A percentile compares a stretch with the other conserved stretches of the same genome.
Evolutionary conservation across 2,329 filamentous ascomycete genomes (phyloP).

Genomic region (Alternaria metachromatica): DNA sequence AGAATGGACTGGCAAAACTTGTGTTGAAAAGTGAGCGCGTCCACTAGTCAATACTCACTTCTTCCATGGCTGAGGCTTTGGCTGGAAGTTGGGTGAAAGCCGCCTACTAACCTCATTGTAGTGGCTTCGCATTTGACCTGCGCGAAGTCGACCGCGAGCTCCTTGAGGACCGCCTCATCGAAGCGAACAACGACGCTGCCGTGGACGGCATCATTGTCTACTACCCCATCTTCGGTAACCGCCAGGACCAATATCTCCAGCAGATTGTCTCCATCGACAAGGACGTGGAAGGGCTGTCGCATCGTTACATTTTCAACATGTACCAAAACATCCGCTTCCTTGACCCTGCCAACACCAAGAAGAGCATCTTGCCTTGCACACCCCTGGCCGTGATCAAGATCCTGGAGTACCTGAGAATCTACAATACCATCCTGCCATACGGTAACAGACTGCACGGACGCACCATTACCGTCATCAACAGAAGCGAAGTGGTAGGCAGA

Average conservation of each 20-base stretch:
- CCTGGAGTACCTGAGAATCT: slow-evolving; percentile 92
- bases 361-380: slow-evolving; percentile 94
- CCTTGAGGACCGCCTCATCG: slow-evolving; percentile 86
- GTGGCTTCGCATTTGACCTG: slow-evolving; percentile 89
- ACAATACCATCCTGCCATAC: slow-evolving; percentile 91
- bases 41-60: not conserved
- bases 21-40: slow-evolving; percentile 82
- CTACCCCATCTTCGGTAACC: slow-evolving; percentile 93
- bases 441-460: slow-evolving; percentile 93
- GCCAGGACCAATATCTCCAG: slow-evolving; percentile 93
- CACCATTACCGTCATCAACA: slow-evolving; percentile 95
- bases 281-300: slow-evolving; percentile 93
- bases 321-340: slow-evolving; percentile 98
- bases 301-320: slow-evolving; percentile 98
- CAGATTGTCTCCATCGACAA: slow-evolving; percentile 89
- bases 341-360: slow-evolving; percentile 79
- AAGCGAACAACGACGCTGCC: slow-evolving; percentile 77
- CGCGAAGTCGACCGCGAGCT: slow-evolving; percentile 83
- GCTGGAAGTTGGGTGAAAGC: not conserved
- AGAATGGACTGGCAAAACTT: slow-evolving; percentile 97
- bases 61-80: not conserved
- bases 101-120: slow-evolving; percentile 46
- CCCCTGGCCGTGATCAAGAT: slow-evolving; percentile 97
- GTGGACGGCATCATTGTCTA: slow-evolving; percentile 96
- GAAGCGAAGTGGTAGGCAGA: slow-evolving; percentile 92